Evolutionary conservation across 1,284 basidiomycete genomes (phyloP).

Genomic region (Melampsora occidentalis): DNA sequence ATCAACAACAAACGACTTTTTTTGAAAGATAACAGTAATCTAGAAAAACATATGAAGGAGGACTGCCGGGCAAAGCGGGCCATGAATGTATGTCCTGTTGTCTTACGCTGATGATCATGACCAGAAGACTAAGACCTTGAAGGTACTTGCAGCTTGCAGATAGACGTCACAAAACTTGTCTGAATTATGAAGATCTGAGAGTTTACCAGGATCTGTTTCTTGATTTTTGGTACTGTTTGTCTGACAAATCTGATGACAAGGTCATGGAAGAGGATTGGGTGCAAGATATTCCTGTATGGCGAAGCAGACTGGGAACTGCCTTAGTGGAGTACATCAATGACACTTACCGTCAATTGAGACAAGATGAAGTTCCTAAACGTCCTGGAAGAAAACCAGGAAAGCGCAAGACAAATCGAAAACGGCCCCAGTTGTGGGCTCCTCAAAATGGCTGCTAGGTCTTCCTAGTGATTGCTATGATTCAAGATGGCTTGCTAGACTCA

Average conservation of each 20-base stretch:
- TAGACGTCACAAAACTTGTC: not conserved
- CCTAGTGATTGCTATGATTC: conserved; percentile 1
- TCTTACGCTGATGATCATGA: too few species aligned
- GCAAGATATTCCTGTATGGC: conserved; percentile 11
- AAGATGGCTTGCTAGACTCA: not conserved
- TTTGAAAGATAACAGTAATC: conserved; percentile 1
- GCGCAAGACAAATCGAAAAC: not conserved
- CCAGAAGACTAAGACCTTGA: not conserved
- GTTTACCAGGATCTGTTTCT: not conserved
- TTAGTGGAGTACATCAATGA: not conserved
- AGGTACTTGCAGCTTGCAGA: not conserved
- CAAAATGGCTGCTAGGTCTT: not conserved
- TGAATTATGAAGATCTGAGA: not conserved
- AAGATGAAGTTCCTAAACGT: not conserved
- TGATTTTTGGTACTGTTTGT: conserved; percentile 8
- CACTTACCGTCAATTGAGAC: not conserved
- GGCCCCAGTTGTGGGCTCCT: not conserved
- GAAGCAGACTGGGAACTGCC: not conserved
- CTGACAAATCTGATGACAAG: conserved; percentile 1
- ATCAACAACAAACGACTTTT: not conserved
- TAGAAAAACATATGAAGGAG: not conserved
- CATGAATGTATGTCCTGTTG: too few species aligned
- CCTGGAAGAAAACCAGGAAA: conserved; percentile 14
- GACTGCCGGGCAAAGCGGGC: too few species aligned
- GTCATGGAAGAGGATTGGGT: not conserved